Percentiles rank a stretch among this genome's conserved stretches.
Conservation (phyloP, 2,329 filamentous ascomycete species). For the Hypoxylon sp. region DNA sequence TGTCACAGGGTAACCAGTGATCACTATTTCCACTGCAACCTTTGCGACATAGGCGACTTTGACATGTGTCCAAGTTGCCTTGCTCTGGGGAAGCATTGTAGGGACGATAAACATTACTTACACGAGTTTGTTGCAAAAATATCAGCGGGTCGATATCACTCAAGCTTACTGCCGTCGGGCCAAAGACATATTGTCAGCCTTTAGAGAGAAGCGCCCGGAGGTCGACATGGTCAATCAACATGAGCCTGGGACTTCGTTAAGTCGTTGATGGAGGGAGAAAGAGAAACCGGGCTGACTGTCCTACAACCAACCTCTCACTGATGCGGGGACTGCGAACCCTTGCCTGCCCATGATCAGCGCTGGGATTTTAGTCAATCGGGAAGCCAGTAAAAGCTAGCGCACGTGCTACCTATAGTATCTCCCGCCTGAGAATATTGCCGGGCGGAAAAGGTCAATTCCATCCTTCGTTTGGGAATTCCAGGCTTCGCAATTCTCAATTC, state of each 20-base stretch:
- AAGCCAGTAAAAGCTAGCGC: not conserved
- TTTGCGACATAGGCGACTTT: not conserved
- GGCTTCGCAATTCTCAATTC: not conserved
- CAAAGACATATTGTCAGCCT: not conserved
- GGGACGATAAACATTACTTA: not conserved
- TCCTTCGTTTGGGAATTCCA: not conserved
- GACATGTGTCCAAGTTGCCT: not conserved
- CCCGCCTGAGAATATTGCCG: not conserved
- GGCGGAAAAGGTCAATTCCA: not conserved
- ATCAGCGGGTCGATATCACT: not conserved
- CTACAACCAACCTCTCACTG: not conserved
- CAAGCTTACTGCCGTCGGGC: not conserved
- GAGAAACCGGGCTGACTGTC: not conserved
- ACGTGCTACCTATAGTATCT: not conserved
- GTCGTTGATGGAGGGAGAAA: not conserved
- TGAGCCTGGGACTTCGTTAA: not conserved
- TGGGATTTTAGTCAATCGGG: not conserved
- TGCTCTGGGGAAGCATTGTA: not conserved
- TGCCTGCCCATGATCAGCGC: not conserved
- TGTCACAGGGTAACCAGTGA: not conserved
- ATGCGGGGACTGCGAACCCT: not conserved
- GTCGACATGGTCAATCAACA: not conserved
- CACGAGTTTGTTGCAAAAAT: not conserved
- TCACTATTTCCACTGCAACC: not conserved
- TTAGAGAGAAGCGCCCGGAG: not conserved